Evolutionary conservation across 2,329 filamentous ascomycete species (phyloP), one percentile per base, ranked within the genome.

Genomic region (Neospermospora avenae): DNA sequence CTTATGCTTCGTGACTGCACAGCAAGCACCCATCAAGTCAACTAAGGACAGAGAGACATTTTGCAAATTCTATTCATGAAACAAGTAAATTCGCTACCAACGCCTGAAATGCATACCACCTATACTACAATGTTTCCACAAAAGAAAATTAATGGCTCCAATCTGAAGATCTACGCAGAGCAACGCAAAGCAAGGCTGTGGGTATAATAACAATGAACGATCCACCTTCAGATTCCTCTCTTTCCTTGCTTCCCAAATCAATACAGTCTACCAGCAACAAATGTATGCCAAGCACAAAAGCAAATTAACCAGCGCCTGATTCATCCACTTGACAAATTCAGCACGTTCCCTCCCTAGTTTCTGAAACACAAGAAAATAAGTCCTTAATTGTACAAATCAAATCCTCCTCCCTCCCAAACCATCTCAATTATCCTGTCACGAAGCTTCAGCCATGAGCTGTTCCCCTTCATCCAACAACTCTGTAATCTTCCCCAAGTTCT

Each of bases 381-480:
- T 55, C 13, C 25, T 59, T 48, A 61, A 53, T 62, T 37, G 20
- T 55, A 65, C 59, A 64, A 55, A 59, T 49, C 46, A 63, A 57
- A 62, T 51, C 18, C 13, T 35, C n/a, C n/a, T 16, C 45, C 35
- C 16, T 39, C 35, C 13, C 35, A 13, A 39, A 13, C 13, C 35
- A 18, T 22, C 39, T 20, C 18, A n/a, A 42, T n/a, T 20, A 31
- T 10, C 14, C 31, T 14, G 22, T 68, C 53, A 71, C 49, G 65
- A 63, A 49, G 70, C 77, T 72, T 93, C 90, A 49, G 85, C 85
- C 83, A 96, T 89, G 66, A 96, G 78, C 74, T 95, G 89, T 80
- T 99, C 95, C 1, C 91, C 92, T 74, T 99, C 95, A 75, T 99
- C 93, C 71, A 99, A 76, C 75, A 97, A 80, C 67, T 91, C 89